Percentiles rank a stretch among this genome's conserved stretches.
Conservation (phyloP, 2,329 filamentous ascomycete species). For the Fusarium floridanum region DNA sequence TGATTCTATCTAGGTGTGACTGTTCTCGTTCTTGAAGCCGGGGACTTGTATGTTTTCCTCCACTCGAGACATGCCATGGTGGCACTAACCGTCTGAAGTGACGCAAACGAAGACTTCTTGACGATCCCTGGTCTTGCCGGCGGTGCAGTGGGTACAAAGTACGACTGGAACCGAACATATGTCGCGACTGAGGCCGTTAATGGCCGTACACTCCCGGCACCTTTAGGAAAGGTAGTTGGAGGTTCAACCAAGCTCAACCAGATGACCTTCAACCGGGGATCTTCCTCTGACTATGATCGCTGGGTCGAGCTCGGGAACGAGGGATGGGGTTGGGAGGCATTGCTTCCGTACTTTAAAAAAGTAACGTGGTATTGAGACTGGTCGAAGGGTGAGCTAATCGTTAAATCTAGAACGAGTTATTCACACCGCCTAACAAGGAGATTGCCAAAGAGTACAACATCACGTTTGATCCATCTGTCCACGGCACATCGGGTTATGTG, state of each 20-base stretch:
- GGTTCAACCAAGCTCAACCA: constrained; percentile 58
- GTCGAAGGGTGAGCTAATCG: not conserved
- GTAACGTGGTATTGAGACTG: constrained; percentile 27
- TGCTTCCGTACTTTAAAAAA: constrained; percentile 62
- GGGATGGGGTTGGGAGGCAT: constrained; percentile 54
- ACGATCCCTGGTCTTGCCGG: too few relatives aligned
- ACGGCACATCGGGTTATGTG: constrained; percentile 33
- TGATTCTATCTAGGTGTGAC: too few relatives aligned
- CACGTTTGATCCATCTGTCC: constrained; percentile 25
- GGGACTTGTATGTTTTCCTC: too few relatives aligned
- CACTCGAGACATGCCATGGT: too few relatives aligned
- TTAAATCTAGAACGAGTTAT: constrained; percentile 31
- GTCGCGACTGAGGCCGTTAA: constrained; percentile 16
- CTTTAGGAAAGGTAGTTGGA: constrained; percentile 53
- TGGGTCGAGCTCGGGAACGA: constrained; percentile 62
- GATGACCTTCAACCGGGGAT: constrained; percentile 55
- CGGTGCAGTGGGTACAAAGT: constrained; percentile 31
- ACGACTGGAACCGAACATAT: constrained; percentile 42
- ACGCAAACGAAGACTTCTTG: too few relatives aligned
- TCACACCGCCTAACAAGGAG: constrained; percentile 14
- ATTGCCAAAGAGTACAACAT: constrained; percentile 33
- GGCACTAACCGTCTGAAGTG: too few relatives aligned
- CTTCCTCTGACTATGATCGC: constrained; percentile 56
- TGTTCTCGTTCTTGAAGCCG: too few relatives aligned
- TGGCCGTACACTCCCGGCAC: constrained; percentile 29